Base-by-base conservation (phyloP, 2,329 filamentous ascomycete species). In the Myrmaecium sp. region DNA sequence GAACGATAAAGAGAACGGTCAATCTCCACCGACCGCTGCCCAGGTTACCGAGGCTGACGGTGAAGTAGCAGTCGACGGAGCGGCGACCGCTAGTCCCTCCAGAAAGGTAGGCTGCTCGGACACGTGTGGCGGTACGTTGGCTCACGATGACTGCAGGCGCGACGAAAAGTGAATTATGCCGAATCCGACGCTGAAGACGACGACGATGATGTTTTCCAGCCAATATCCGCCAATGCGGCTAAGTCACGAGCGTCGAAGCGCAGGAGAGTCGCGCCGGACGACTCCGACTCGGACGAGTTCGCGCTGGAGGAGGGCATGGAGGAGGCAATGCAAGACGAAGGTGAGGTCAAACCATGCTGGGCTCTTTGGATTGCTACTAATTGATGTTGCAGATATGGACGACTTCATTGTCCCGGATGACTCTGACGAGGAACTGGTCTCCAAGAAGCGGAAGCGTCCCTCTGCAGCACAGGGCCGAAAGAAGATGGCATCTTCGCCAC, bases 381-480 rank as follows among this genome's bases (percentile, higher is more conserved):
- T 14, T 32, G 16, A 14, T 23, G 10, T 5, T 19, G 11, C 64
- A 54, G 80, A 89, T 28, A 70, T 91, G 57, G 81, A 75, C 33
- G 79, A 93, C 47, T 95, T 95, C 42, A 62, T 95, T 14, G 83
- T 77, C 4, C 72, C 77, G 0, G 84, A 94, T 41, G 81, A 91
- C 21, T 86, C 81, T 0, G 83, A 92, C 25, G 77, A 72, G 11
- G 65, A 69, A 36, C 58, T 40, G 46, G 50, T 62, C 14, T 59
- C 75, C 0, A 77, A 70, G 45, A 93, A 92, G 54, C 58, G 76
- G 30, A 66, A 65, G 41, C 64, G 76, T n/a, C 49, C 69, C 3
- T 40, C 51, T 5, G 42, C 61, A 66, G 69, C 42, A 33, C 60
- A 9, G 44, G 52, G 70, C 1, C 64, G 75, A 25, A 86, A 86